phyloP scores from a whole-genome alignment of 768 basidiomycete genomes.

The Macrolepiota dolichaula region DNA sequence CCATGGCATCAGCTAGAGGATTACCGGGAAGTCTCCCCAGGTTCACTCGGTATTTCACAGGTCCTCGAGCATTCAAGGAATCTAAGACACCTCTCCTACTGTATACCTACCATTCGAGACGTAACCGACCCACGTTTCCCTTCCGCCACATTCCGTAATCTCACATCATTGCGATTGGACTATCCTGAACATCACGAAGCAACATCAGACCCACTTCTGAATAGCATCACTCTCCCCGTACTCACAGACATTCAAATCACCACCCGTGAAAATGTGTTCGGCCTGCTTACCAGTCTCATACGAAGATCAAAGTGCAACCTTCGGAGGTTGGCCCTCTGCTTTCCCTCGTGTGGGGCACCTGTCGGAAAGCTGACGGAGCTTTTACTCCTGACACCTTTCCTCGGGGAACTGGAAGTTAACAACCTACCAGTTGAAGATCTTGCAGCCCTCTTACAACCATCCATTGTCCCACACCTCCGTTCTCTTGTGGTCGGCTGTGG shows the following conservation, averaged over 20 bases:
- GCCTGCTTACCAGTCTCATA: background rate
- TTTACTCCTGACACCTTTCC: background rate
- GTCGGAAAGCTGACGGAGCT: background rate
- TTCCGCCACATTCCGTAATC: background rate
- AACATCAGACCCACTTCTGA: background rate
- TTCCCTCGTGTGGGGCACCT: background rate
- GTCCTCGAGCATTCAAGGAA: background rate
- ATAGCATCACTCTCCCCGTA: background rate
- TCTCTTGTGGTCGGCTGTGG: background rate
- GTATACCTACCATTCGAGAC: background rate
- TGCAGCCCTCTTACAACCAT: background rate
- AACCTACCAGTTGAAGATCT: background rate
- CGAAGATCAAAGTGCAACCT: background rate
- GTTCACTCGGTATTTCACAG: background rate
- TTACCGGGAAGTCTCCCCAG: background rate
- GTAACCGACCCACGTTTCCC: background rate
- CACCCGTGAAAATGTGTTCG: background rate
- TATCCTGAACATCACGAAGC: background rate
- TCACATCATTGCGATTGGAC: background rate
- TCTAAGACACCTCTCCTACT: background rate
- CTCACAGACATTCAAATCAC: background rate
- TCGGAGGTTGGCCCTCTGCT: background rate
- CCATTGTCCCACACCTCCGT: background rate
- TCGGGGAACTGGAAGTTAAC: background rate
- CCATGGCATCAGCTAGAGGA: background rate